Conservation (phyloP, 805 yeast species). For the Dipodascus geniculatus region DNA sequence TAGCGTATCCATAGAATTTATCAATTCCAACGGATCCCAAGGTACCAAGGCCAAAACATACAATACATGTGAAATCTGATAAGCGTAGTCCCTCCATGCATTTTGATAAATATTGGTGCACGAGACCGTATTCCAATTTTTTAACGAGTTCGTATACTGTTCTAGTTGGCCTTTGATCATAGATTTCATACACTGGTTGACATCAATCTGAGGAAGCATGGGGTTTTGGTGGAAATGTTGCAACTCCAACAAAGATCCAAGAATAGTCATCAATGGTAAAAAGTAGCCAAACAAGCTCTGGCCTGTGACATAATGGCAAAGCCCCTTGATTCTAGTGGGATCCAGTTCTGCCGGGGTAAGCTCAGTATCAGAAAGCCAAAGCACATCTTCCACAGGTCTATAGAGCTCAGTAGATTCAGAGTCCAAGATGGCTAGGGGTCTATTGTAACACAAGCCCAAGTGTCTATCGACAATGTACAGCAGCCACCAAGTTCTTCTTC, state of each 20-base stretch:
- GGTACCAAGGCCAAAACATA: slow-evolving; percentile 18
- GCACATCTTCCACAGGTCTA: slow-evolving; percentile 26
- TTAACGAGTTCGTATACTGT: slow-evolving; percentile 13
- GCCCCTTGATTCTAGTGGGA: slow-evolving; percentile 19
- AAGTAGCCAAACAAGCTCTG: slow-evolving; percentile 31
- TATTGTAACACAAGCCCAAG: slow-evolving; percentile 28
- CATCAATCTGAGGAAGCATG: slow-evolving; percentile 12
- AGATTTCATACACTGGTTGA: slow-evolving; percentile 6
- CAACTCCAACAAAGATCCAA: slow-evolving; percentile 22
- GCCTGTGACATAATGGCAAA: slow-evolving; percentile 20
- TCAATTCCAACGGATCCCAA: slow-evolving; percentile 23
- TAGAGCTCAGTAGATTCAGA: slow-evolving; percentile 22
- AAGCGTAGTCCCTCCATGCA: slow-evolving; percentile 18
- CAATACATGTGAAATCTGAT: slow-evolving; percentile 17
- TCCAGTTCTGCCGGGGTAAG: slow-evolving; percentile 24
- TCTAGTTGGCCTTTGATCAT: slow-evolving; percentile 9
- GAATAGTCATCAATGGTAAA: slow-evolving; percentile 25
- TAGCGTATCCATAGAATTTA: slow-evolving; percentile 12
- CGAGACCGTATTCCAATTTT: slow-evolving; percentile 8
- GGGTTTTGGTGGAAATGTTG: slow-evolving; percentile 19
- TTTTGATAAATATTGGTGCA: slow-evolving; percentile 7
- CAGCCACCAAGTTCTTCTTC: slow-evolving; percentile 32
- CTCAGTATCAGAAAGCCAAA: slow-evolving; percentile 22
- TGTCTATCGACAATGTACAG: slow-evolving; percentile 30
- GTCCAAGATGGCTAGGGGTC: slow-evolving; percentile 25